phyloP scores from a whole-genome alignment of 2,329 filamentous ascomycete species.

The Drechslerella dactyloides region DNA sequence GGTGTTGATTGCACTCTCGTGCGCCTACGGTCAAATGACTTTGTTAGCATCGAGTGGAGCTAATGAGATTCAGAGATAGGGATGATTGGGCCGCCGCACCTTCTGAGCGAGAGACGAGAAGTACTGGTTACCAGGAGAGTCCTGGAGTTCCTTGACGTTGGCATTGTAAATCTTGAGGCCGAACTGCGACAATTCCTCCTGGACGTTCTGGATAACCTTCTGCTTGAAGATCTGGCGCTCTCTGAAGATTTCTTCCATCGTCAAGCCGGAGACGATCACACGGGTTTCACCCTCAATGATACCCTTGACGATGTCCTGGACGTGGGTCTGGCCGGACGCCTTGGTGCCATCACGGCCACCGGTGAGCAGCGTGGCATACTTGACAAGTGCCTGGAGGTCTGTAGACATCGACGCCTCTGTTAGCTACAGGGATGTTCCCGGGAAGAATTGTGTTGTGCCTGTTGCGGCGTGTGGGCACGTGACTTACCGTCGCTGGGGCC shows the following conservation, averaged over 20 bases:
- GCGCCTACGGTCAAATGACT: conserved; percentile 10
- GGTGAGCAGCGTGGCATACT: conserved; percentile 81
- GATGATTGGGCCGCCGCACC: conserved; percentile 29
- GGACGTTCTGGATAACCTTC: conserved; percentile 76
- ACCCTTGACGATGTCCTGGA: conserved; percentile 84
- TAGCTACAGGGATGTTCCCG: conserved; percentile 4
- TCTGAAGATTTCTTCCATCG: conserved; percentile 89
- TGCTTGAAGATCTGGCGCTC: conserved; percentile 78
- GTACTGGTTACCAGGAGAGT: conserved; percentile 80
- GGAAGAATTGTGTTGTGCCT: not conserved
- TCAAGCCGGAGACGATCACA: conserved; percentile 83
- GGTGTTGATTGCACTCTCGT: conserved; percentile 53
- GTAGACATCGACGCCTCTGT: conserved; percentile 54
- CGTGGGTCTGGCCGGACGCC: conserved; percentile 66
- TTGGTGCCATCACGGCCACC: conserved; percentile 62
- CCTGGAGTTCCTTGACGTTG: conserved; percentile 86
- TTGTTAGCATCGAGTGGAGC: too few species aligned
- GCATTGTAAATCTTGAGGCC: conserved; percentile 76
- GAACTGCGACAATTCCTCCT: conserved; percentile 79
- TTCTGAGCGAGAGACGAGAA: conserved; percentile 82
- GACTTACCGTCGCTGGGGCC: conserved; percentile 60
- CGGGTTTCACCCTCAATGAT: conserved; percentile 89
- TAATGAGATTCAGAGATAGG: conserved; percentile 67
- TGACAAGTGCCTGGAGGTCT: conserved; percentile 69
- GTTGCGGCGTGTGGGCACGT: not conserved